Conservation (phyloP, 2,329 filamentous ascomycete species). For the Exophiala sp. region DNA sequence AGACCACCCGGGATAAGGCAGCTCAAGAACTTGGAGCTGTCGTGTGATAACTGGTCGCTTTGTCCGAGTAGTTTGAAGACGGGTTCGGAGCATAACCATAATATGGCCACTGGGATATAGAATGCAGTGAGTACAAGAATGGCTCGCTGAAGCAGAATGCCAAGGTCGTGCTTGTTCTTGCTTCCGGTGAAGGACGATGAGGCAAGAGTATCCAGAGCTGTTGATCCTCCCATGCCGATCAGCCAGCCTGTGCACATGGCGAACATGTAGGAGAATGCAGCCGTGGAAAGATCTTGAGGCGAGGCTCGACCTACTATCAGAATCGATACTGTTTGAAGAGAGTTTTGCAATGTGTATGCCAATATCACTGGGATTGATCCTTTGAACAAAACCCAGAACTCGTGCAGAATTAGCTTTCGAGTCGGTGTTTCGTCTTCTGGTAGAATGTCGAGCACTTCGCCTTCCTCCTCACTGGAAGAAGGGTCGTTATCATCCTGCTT, state of each 20-base stretch:
- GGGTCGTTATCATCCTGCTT: slow-evolving; percentile 17
- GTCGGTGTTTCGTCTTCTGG: slow-evolving; percentile 30
- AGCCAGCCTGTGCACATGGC: slow-evolving; percentile 87
- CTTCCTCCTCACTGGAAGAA: slow-evolving; percentile 20
- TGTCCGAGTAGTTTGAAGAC: slow-evolving; percentile 74
- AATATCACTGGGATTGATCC: slow-evolving; percentile 74
- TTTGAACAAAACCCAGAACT: slow-evolving; percentile 66
- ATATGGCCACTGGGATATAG: slow-evolving; percentile 66
- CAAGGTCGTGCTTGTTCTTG: slow-evolving; percentile 72
- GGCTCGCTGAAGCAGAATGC: slow-evolving; percentile 72
- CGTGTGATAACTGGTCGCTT: slow-evolving; percentile 69
- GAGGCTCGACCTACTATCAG: slow-evolving; percentile 76
- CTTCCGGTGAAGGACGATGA: slow-evolving; percentile 80
- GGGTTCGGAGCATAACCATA: slow-evolving; percentile 73
- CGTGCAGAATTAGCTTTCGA: slow-evolving; percentile 45
- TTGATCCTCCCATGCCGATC: slow-evolving; percentile 79
- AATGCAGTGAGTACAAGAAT: slow-evolving; percentile 69
- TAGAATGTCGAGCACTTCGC: slow-evolving; percentile 25
- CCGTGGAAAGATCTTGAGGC: slow-evolving; percentile 73
- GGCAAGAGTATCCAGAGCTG: slow-evolving; percentile 78
- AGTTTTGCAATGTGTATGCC: slow-evolving; percentile 82
- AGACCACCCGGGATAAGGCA: slow-evolving; percentile 75
- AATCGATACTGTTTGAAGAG: slow-evolving; percentile 76
- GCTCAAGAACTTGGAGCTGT: slow-evolving; percentile 69
- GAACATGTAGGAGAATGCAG: slow-evolving; percentile 91